phyloP scores from a whole-genome alignment of 2,329 filamentous ascomycete species.

The Aspergillus sp. region DNA sequence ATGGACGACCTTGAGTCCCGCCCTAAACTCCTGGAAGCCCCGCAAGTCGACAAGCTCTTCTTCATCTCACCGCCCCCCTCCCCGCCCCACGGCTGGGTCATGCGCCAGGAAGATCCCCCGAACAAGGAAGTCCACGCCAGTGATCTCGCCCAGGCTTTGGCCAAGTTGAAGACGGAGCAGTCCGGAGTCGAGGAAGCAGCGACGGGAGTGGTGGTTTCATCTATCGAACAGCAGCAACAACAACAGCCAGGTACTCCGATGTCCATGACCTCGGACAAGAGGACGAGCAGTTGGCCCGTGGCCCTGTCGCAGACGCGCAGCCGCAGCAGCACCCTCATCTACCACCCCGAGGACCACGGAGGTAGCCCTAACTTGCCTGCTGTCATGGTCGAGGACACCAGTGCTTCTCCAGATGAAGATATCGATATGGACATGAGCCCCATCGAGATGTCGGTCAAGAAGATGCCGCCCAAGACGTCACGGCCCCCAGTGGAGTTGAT shows the following conservation, averaged over 20 bases:
- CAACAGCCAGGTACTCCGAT: slow-evolving; percentile 35
- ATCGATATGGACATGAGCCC: slow-evolving; percentile 51
- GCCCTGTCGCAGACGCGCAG: slow-evolving; percentile 39
- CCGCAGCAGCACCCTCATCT: slow-evolving; percentile 63
- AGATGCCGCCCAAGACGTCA: slow-evolving; percentile 54
- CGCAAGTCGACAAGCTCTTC: slow-evolving; percentile 63
- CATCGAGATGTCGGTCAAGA: slow-evolving; percentile 46
- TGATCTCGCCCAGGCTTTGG: slow-evolving; percentile 60
- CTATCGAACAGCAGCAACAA: neutral
- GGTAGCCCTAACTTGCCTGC: slow-evolving; percentile 61
- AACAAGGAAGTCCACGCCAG: slow-evolving; percentile 67
- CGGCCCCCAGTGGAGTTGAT: slow-evolving; percentile 61
- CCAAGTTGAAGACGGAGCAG: slow-evolving; percentile 48
- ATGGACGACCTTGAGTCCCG: slow-evolving; percentile 30
- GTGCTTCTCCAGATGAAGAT: slow-evolving; percentile 45
- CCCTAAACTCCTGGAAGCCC: slow-evolving; percentile 55
- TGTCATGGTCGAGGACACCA: slow-evolving; percentile 66
- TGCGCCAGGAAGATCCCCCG: slow-evolving; percentile 63
- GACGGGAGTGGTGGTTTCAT: neutral
- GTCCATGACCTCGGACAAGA: slow-evolving; percentile 37
- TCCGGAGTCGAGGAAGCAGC: slow-evolving; percentile 10
- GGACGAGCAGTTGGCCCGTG: slow-evolving; percentile 35
- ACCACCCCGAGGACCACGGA: slow-evolving; percentile 64
- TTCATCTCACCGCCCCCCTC: slow-evolving; percentile 67
- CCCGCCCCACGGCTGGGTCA: slow-evolving; percentile 66